A percentile compares a stretch with the other conserved stretches of the same genome.
These are phyloP conservation scores for Nicotiana benthamiana DNA, from an alignment of 257 asterid genomes.

Conservation along the genomic window DNA sequence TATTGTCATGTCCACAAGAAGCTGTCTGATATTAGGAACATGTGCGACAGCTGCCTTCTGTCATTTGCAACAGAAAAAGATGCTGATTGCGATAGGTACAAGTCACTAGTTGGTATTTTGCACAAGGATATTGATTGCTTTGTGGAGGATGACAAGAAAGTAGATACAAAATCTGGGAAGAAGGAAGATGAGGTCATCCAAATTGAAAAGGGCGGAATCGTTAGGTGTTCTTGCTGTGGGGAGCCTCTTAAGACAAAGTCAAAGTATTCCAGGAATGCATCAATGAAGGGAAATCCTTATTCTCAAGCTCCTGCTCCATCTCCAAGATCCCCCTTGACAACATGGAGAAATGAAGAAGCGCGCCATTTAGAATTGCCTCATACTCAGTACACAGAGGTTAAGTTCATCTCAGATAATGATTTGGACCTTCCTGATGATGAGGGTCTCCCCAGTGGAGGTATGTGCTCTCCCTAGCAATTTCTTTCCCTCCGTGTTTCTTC, in stretches of 20 bases:
- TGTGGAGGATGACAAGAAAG: conserved; percentile 28
- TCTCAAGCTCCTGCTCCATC: conserved; percentile 41
- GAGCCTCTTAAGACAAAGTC: conserved; percentile 39
- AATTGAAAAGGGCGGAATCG: conserved; percentile 21
- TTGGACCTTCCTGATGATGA: conserved; percentile 41
- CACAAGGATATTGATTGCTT: conserved; percentile 46
- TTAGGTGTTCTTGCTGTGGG: conserved; percentile 71
- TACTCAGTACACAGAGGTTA: conserved; percentile 43
- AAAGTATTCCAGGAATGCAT: conserved; percentile 34
- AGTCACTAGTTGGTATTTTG: conserved; percentile 51
- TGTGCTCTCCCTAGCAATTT: not conserved
- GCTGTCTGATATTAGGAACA: conserved; percentile 52
- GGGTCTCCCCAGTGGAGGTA: conserved; percentile 36
- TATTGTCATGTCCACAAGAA: conserved; percentile 70
- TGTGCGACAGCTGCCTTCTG: conserved; percentile 71
- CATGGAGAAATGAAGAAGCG: conserved; percentile 33
- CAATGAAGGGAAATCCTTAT: conserved; percentile 25
- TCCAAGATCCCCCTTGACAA: conserved; percentile 42
- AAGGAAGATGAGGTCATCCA: conserved; percentile 30
- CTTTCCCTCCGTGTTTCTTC: not conserved
- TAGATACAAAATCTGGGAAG: conserved; percentile 19
- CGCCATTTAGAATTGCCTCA: conserved; percentile 37
- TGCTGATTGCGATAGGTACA: conserved; percentile 27
- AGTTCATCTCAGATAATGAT: conserved; percentile 41
- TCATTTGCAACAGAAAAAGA: conserved; percentile 56